Base-by-base conservation (phyloP, 176 grass and related monocot genomes). In the Cocos nucifera region DNA sequence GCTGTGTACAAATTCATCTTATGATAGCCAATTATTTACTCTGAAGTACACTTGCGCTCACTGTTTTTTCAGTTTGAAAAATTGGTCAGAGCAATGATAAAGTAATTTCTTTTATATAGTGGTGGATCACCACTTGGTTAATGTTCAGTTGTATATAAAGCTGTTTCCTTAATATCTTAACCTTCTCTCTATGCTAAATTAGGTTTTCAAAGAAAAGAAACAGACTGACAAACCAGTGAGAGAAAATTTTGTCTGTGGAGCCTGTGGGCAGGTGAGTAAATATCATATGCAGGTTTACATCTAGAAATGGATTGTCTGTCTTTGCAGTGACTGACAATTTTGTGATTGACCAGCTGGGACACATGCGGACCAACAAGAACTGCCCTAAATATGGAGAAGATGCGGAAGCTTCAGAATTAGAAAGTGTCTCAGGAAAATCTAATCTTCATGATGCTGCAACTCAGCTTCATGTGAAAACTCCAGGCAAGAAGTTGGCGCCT, bases 331-430 rank as follows among this genome's bases (percentile, higher is more conserved):
- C 52, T 78, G n/a, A 75, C 55, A 50, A 48, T 65, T 54, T 66
- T 49, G 49, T 53, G 75, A 19, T 39, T 75, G 49, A 39, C 64
- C 76, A 97, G 93, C 73, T 88, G 69, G 93, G 93, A 19, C 93
- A 97, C 71, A 97, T 97, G 93, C 68, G 93, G 23, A 97, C 87
- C 71, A 97, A 97, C 73, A 97, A 97, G 76, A 76, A 85, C 48
- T 97, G 93, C 76, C 78, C 93, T 17, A 92, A 92, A 57, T 92
- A 97, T 67, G 66, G 93, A 56, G 84, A 97, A 69, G 93, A 91
- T 65, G 74, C 66, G 65, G 84, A 92, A 73, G 56, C 69, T 35
- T 77, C 69, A 75, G 87, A 88, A 86, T 50, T 87, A 66, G 87
- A 91, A 56, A 66, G 23, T 24, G 59, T 22, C 75, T 75, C 81